Base-by-base conservation (phyloP, 768 basidiomycete species). In the Psilocybe sp. region DNA sequence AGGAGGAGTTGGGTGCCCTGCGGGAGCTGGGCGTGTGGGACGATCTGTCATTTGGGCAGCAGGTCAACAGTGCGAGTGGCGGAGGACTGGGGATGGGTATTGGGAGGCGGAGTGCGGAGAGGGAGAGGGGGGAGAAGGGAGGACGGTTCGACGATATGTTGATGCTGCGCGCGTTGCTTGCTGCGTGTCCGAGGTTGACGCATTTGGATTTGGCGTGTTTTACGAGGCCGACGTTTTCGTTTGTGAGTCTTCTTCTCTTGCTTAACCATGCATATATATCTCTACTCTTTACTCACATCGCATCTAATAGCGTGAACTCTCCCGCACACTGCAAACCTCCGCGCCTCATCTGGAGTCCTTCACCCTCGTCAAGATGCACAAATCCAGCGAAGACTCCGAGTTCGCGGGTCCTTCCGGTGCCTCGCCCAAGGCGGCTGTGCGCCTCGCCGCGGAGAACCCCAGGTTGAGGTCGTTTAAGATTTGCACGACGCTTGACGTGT, bases 121-220 rank as follows among this genome's bases (percentile, higher is more conserved):
- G 48, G 3, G 59, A 56, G 18, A 55, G 51, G 42, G 50, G 19
- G 50, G 38, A 32, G 48, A 46, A 56, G 56, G 14, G 55, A 56
- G 50, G 50, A 50, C 53, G 58, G n/a, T 59, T 62, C 36, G 69
- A 69, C 43, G 67, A 68, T 34, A 49, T 59, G 12, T 64, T 61
- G 33, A 50, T 71, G 15, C 60, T 73, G 43, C 56, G 49, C 33
- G 55, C 59, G 10, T 46, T 73, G 5, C 52, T 70, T 6, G 52
- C 58, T 28, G 63, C 62, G 8, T 67, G 68, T 45, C 71, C 69
- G 20, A 57, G 52, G 8, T 53, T 73, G 18, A 55, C 55, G 35
- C 64, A 69, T 38, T 49, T 73, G 14, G 65, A 71, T 15, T 49
- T 71, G 13, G 56, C 62, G 12, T 73, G 70, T 49, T 69, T 71